These are phyloP conservation scores for Suhomyces ambrosiae DNA, from an alignment of 1,139 yeast species.

Conservation along the genomic window DNA sequence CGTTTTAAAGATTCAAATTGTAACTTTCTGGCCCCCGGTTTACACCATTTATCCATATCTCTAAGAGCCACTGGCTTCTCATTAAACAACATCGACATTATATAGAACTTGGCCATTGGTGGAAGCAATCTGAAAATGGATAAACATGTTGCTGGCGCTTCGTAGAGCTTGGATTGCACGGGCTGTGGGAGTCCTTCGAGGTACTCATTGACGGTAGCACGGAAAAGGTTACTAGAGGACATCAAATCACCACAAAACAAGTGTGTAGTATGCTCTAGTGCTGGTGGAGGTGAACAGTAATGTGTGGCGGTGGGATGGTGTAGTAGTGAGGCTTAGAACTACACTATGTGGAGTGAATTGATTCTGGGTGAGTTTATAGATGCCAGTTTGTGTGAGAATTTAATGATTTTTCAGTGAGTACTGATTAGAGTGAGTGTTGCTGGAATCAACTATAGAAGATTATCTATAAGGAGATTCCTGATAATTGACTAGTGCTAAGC, in stretches of 20 bases:
- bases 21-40: conserved; percentile 51
- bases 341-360: no score
- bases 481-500: no score
- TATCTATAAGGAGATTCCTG: no score
- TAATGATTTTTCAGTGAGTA: no score
- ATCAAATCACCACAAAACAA: no score
- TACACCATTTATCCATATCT: conserved; percentile 78
- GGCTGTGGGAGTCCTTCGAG: conserved; percentile 85
- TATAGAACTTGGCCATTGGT: conserved; percentile 82
- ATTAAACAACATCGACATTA: conserved; percentile 84
- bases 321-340: no score
- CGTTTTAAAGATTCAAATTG: conserved; percentile 81
- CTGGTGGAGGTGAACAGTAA: no score
- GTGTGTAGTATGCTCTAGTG: no score
- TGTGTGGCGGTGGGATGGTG: not conserved
- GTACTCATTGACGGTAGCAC: conserved; percentile 84
- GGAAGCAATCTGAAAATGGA: conserved; percentile 89
- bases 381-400: no score
- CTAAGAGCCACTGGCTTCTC: conserved; percentile 70
- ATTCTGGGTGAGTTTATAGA: no score
- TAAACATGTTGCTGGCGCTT: conserved; percentile 86
- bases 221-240: conserved; percentile 53
- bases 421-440: no score
- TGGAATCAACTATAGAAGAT: no score
- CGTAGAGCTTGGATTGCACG: conserved; percentile 76